phyloP scores from a whole-genome alignment of 2,329 filamentous ascomycete genomes.

The Calonectria hawksworthii region DNA sequence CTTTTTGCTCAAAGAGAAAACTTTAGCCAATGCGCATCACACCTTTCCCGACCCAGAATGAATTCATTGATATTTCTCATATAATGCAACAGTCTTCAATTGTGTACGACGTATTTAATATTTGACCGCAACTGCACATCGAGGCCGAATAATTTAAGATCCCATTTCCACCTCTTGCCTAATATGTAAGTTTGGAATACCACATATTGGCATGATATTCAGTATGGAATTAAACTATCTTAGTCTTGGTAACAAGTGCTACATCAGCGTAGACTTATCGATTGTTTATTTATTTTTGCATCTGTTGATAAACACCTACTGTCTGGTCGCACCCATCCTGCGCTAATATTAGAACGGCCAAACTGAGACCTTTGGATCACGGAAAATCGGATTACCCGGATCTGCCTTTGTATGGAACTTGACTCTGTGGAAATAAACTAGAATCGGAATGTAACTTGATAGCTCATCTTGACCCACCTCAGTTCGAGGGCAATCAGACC shows the following conservation, averaged over 20 bases:
- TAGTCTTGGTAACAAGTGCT: not conserved
- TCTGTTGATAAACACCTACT: not conserved
- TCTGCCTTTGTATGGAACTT: not conserved
- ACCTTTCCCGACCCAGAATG: not conserved
- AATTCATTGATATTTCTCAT: not conserved
- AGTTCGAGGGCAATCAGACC: not conserved
- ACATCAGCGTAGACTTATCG: no score
- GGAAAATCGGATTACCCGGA: not conserved
- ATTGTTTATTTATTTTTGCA: slow-evolving; percentile 5
- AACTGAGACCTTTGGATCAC: not conserved
- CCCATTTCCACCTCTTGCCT: not conserved
- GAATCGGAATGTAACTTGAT: not conserved
- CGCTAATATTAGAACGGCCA: not conserved
- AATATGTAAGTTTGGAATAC: not conserved
- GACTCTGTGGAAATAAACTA: not conserved
- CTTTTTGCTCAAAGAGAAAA: no score
- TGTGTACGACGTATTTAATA: not conserved
- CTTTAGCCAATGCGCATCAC: no score
- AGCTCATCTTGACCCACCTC: not conserved
- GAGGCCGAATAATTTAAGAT: not conserved
- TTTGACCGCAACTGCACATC: not conserved
- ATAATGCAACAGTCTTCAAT: not conserved
- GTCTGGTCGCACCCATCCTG: not conserved
- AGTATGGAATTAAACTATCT: not conserved
- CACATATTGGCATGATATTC: no score